These are phyloP conservation scores for Peronospora tabacina DNA, from an alignment of 352 stramenopile genomes.

Conservation along the genomic window DNA sequence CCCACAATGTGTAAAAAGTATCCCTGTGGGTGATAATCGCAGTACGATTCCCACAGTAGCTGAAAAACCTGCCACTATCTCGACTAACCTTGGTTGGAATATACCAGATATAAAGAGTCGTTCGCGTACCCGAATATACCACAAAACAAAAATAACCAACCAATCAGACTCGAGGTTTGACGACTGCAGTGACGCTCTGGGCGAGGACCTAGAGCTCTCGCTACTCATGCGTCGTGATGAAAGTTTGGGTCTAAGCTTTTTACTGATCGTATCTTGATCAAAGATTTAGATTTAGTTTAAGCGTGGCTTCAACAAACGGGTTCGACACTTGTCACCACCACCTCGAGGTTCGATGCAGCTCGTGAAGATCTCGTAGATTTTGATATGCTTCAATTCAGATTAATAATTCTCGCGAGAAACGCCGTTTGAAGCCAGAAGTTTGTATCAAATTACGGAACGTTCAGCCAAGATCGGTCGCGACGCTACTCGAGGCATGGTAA, in stretches of 20 bases:
- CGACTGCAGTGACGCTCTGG: neutral
- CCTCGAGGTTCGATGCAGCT: constrained; percentile 5
- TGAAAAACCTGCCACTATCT: too few relatives aligned
- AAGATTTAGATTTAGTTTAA: constrained; percentile 15
- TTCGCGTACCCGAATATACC: too few relatives aligned
- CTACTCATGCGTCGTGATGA: constrained; percentile 14
- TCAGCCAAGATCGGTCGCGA: constrained; percentile 32
- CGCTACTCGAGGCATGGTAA: constrained; percentile 28
- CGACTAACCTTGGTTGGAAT: too few relatives aligned
- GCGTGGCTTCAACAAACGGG: constrained; percentile 22
- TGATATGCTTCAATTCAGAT: constrained; percentile 27
- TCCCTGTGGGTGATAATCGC: too few relatives aligned
- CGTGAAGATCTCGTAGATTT: constrained; percentile 25
- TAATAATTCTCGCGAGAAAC: constrained; percentile 25
- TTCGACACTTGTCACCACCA: constrained; percentile 22
- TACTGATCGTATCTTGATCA: constrained; percentile 23
- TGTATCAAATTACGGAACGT: constrained; percentile 29
- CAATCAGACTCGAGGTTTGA: constrained; percentile 7
- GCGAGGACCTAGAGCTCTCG: constrained; percentile 19
- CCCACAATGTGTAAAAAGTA: too few relatives aligned
- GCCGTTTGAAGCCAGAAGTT: too few relatives aligned
- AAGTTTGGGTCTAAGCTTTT: constrained; percentile 8
- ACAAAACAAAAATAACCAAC: too few relatives aligned
- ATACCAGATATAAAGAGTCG: too few relatives aligned
- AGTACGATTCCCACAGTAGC: too few relatives aligned